Conservation (phyloP, 2,329 filamentous ascomycete species). For the Rhinocladiella similis region DNA sequence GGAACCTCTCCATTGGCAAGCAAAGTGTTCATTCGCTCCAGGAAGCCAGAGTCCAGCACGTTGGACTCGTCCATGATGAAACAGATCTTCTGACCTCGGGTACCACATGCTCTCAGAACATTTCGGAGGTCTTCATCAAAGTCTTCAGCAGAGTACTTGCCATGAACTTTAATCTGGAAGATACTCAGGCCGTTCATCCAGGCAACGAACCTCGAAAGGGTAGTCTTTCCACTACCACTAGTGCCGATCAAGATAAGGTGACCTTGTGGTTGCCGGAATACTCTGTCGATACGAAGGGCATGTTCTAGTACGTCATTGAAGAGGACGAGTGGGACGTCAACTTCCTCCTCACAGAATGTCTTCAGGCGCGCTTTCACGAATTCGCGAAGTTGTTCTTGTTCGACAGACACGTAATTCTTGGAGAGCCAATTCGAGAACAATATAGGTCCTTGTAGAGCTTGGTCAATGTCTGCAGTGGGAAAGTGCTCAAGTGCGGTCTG, state of each 20-base stretch:
- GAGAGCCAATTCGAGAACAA: slow-evolving; percentile 99
- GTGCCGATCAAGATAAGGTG: slow-evolving; percentile 98
- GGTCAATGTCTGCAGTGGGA: slow-evolving; percentile 88
- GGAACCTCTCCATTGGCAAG: slow-evolving; percentile 99
- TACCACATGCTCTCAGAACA: slow-evolving; percentile 88
- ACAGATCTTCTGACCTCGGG: slow-evolving; percentile 98
- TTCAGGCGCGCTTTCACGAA: slow-evolving; percentile 96
- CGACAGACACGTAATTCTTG: slow-evolving; percentile 96
- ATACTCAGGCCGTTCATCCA: slow-evolving; percentile 99
- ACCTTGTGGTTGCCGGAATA: slow-evolving; percentile 96
- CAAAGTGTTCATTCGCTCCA: slow-evolving; percentile 98
- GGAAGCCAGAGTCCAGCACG: slow-evolving; percentile 95
- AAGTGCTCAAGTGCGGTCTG: slow-evolving; percentile 89
- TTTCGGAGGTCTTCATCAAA: slow-evolving; percentile 97
- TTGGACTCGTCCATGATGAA: slow-evolving; percentile 99
- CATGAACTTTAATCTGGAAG: slow-evolving; percentile 99
- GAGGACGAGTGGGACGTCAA: slow-evolving; percentile 96
- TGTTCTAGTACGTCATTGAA: slow-evolving; percentile 99
- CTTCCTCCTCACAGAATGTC: slow-evolving; percentile 99
- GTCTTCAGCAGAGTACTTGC: slow-evolving; percentile 96
- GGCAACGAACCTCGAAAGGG: slow-evolving; percentile 92
- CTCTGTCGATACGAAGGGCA: slow-evolving; percentile 94
- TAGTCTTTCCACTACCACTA: slow-evolving; percentile 98
- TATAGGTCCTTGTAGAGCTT: slow-evolving; percentile 88
- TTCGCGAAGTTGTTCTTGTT: slow-evolving; percentile 89